Percentiles rank a stretch among this genome's conserved stretches.
Evolutionary conservation across 73 alveolate species (phyloP).

Genomic region (Tetrahymena borealis): DNA sequence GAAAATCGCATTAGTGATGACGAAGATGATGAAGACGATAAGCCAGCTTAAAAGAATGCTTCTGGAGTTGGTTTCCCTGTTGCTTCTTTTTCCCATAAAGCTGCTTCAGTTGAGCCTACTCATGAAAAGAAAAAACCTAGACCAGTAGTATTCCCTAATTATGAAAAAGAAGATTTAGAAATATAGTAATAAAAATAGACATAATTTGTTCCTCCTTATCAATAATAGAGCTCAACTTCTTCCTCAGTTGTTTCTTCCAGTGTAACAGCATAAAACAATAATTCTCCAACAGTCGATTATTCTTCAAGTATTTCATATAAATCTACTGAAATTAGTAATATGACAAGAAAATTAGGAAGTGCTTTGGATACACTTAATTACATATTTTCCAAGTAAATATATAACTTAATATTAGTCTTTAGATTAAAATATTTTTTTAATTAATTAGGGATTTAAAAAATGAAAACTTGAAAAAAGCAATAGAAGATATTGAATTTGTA

Average conservation of each 20-base stretch:
- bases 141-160: neutral
- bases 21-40: neutral
- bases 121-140: neutral
- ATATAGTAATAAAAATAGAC: neutral
- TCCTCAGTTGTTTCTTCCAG: too few species aligned
- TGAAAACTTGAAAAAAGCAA: neutral
- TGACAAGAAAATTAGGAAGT: neutral
- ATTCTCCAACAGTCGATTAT: neutral
- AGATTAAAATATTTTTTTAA: neutral
- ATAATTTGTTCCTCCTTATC: neutral
- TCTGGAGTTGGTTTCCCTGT: constrained; percentile 3
- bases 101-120: neutral
- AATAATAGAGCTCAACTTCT: too few species aligned
- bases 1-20: neutral
- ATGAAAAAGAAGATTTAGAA: neutral
- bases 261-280: too few species aligned
- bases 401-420: neutral
- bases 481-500: neutral
- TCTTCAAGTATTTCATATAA: neutral
- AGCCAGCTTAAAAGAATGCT: neutral
- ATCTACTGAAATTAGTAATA: neutral
- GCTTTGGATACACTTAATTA: neutral
- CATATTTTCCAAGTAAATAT: neutral
- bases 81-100: neutral
- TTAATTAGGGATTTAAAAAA: neutral